phyloP scores from a whole-genome alignment of 2,329 filamentous ascomycete species.

The Bretziella fagacearum region DNA sequence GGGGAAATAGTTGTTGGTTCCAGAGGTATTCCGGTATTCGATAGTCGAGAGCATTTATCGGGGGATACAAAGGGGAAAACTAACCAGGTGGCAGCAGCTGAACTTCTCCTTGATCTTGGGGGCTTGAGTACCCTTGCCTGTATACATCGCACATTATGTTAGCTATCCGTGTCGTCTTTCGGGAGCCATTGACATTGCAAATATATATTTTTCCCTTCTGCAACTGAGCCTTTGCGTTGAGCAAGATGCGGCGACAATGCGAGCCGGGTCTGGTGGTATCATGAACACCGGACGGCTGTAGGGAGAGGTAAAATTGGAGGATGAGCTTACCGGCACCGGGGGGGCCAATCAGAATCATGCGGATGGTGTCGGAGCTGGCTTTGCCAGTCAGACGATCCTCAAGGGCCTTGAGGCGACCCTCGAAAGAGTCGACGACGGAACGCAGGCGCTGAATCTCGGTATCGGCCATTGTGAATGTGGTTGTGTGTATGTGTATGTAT shows the following conservation, averaged over 20 bases:
- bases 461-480: slow-evolving; percentile 57
- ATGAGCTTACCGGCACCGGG: slow-evolving; percentile 75
- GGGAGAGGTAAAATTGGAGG: not conserved
- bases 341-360: slow-evolving; percentile 96
- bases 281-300: not conserved
- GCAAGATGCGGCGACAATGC: too few relatives aligned
- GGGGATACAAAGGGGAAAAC: not conserved
- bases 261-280: too few relatives aligned
- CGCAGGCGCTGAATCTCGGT: slow-evolving; percentile 75
- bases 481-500: slow-evolving; percentile 14
- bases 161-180: not conserved
- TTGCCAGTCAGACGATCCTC: slow-evolving; percentile 53
- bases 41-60: not conserved
- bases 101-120: slow-evolving; percentile 98
- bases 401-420: slow-evolving; percentile 70
- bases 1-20: too few relatives aligned
- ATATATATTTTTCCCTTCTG: too few relatives aligned
- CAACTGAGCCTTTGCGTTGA: too few relatives aligned
- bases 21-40: too few relatives aligned
- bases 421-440: slow-evolving; percentile 66
- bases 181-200: not conserved
- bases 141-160: slow-evolving; percentile 10
- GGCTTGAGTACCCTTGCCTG: slow-evolving; percentile 97
- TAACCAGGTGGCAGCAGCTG: slow-evolving; percentile 89
- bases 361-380: slow-evolving; percentile 48